phyloP scores from a whole-genome alignment of 352 stramenopile genomes.

The Pythium guiyangense region DNA sequence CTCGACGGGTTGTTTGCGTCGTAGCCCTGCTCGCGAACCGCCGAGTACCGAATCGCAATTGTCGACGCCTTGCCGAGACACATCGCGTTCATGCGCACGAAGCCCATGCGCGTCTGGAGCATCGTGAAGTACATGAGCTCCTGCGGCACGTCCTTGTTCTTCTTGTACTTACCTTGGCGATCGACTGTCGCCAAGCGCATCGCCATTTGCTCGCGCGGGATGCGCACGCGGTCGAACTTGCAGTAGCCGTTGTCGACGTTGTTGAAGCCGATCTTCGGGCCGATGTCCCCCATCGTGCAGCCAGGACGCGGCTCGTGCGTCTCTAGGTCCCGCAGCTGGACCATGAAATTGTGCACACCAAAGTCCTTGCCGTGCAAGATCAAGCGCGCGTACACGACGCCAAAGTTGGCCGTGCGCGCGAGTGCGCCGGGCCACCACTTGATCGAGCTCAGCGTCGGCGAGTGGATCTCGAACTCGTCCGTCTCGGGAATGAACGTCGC shows the following conservation, averaged over 20 bases:
- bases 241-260: conserved; percentile 91
- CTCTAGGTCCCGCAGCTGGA: too few species aligned
- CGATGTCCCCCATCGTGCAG: conserved; percentile 63
- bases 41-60: conserved; percentile 93
- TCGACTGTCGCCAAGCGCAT: conserved; percentile 48
- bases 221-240: conserved; percentile 81
- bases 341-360: conserved; percentile 95
- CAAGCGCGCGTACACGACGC: conserved; percentile 81
- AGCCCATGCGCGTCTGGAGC: conserved; percentile 70
- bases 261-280: conserved; percentile 84
- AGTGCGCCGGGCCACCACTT: conserved; percentile 97
- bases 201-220: conserved; percentile 69
- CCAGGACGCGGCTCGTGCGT: too few species aligned
- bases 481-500: conserved; percentile 37
- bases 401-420: conserved; percentile 93
- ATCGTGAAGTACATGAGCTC: conserved; percentile 79
- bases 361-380: conserved; percentile 79
- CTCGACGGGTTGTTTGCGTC: conserved; percentile 44
- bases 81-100: conserved; percentile 44
- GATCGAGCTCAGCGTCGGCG: conserved; percentile 90
- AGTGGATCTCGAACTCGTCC: conserved; percentile 94
- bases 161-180: conserved; percentile 54
- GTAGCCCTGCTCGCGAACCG: conserved; percentile 88
- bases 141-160: conserved; percentile 40
- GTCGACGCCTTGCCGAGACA: conserved; percentile 86